Evolutionary conservation across 805 yeast genomes (phyloP).

Genomic region (Kazachstania viticola): DNA sequence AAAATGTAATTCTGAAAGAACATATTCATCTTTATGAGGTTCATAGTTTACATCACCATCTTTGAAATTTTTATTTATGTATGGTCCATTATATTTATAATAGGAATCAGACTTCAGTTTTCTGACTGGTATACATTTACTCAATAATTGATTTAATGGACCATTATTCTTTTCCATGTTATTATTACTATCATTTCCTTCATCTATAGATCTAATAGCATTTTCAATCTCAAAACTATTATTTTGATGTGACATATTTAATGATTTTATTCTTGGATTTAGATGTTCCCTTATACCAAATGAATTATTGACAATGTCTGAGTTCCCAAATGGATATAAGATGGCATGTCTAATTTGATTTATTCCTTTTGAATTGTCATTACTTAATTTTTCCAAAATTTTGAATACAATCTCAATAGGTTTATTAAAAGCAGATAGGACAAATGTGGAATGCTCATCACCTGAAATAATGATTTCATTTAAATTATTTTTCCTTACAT

Average conservation of each 20-base stretch:
- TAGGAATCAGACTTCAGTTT: conserved; percentile 4
- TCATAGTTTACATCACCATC: not conserved
- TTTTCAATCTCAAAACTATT: conserved; percentile 19
- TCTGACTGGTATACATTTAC: conserved; percentile 10
- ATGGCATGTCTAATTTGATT: too few species aligned
- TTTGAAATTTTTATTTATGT: conserved; percentile 2
- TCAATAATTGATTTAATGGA: not conserved
- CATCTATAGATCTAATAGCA: conserved; percentile 37
- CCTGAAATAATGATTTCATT: too few species aligned
- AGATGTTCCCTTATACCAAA: conserved; percentile 1
- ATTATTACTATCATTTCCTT: conserved; percentile 26
- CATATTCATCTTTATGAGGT: conserved; percentile 33
- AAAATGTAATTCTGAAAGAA: conserved; percentile 40
- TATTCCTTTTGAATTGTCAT: too few species aligned
- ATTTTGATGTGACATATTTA: conserved; percentile 8
- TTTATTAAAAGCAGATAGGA: too few species aligned
- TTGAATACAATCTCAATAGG: too few species aligned
- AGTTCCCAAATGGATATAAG: too few species aligned
- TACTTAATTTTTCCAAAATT: too few species aligned
- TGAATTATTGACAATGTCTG: conserved; percentile 2
- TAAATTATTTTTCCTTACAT: too few species aligned
- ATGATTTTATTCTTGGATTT: conserved; percentile 6
- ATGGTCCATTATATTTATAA: conserved; percentile 52
- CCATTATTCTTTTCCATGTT: conserved; percentile 9
- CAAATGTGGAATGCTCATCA: too few species aligned